A percentile compares a stretch with the other conserved stretches of the same genome.
phyloP scores from a whole-genome alignment of 306 rosid species.

The Calophaca sinica region DNA sequence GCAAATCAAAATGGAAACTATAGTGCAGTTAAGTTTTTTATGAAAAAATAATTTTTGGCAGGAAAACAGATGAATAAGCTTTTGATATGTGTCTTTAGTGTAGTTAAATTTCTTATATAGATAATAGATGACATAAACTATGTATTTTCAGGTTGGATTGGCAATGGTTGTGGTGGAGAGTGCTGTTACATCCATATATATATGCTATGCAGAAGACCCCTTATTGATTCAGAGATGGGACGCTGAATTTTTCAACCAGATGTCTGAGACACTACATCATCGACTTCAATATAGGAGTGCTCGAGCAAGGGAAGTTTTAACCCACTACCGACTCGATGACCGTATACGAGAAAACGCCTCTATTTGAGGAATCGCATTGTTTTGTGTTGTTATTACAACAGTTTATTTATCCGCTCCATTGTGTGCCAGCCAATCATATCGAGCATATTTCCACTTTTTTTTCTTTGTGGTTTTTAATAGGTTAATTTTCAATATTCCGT shows the following conservation, averaged over 20 bases:
- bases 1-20: no score
- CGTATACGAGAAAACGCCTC: conserved; percentile 44
- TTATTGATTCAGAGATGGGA: conserved; percentile 93
- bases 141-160: conserved; percentile 78
- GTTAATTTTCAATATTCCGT: conserved; percentile 25
- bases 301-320: conserved; percentile 73
- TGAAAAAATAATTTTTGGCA: no score
- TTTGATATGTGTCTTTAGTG: no score
- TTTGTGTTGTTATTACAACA: conserved; percentile 1
- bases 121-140: conserved; percentile 12
- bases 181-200: conserved; percentile 93
- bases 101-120: no score
- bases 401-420: conserved; percentile 7
- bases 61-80: no score
- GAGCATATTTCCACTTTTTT: conserved; percentile 7
- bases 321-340: conserved; percentile 58
- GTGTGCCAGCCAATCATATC: not conserved
- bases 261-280: conserved; percentile 92
- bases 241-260: conserved; percentile 84
- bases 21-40: no score
- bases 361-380: conserved; percentile 26
- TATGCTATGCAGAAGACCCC: conserved; percentile 98
- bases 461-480: conserved; percentile 7
- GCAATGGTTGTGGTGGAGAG: conserved; percentile 99
- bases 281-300: conserved; percentile 93